phyloP scores from a whole-genome alignment of 2,329 filamentous ascomycete genomes.

The Epicoccum nigrum region DNA sequence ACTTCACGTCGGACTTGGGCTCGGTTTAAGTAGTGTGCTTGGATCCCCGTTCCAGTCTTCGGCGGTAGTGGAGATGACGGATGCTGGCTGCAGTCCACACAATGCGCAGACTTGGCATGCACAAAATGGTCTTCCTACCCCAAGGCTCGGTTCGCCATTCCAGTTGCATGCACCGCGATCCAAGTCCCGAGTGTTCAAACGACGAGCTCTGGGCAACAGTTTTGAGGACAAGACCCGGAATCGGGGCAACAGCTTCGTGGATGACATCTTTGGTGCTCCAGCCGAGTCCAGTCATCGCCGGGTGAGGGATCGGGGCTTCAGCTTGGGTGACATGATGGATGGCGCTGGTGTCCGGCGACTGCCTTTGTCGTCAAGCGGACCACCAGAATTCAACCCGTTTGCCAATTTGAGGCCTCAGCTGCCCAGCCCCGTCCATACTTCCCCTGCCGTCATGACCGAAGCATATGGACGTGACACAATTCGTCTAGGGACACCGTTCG shows the following conservation, averaged over 20 bases:
- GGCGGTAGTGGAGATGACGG: conserved; percentile 32
- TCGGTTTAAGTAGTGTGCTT: conserved; percentile 50
- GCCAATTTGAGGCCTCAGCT: conserved; percentile 27
- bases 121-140: conserved; percentile 25
- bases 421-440: conserved; percentile 34
- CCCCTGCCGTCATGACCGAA: conserved; percentile 24
- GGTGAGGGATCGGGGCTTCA: conserved; percentile 67
- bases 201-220: conserved; percentile 62
- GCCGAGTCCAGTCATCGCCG: conserved; percentile 61
- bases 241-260: conserved; percentile 50
- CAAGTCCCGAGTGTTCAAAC: conserved; percentile 61
- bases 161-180: conserved; percentile 60
- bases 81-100: conserved; percentile 25
- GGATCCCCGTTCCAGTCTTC: conserved; percentile 53
- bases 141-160: conserved; percentile 58
- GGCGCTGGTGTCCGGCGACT: conserved; percentile 58
- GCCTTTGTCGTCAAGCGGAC: conserved; percentile 61
- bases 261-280: conserved; percentile 54
- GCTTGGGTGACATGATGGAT: conserved; percentile 61
- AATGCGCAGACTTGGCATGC: conserved; percentile 46
- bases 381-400: conserved; percentile 43
- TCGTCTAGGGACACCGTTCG: conserved; percentile 57
- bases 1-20: conserved; percentile 54
- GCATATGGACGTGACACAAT: conserved; percentile 48
- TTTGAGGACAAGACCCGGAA: conserved; percentile 55